Percentiles rank a stretch among this genome's conserved stretches.
Conservation (phyloP, 2,329 filamentous ascomycete species). For the Fonsecaea pedrosoi region DNA sequence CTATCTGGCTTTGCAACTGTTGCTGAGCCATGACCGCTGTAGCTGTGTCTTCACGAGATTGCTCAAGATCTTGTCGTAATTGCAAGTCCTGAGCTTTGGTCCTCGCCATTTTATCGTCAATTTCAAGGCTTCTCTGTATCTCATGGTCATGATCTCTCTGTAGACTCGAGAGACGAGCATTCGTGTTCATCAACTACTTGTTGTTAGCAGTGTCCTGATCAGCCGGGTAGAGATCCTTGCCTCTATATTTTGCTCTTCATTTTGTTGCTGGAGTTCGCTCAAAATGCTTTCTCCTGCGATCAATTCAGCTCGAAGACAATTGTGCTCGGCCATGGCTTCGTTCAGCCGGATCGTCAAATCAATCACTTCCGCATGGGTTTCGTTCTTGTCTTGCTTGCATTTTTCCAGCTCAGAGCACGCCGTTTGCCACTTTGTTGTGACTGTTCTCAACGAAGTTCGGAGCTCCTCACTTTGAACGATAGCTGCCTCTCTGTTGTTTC, state of each 20-base stretch:
- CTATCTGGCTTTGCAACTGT: slow-evolving; percentile 9
- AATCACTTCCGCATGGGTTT: slow-evolving; percentile 1
- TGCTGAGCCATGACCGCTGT: neutral
- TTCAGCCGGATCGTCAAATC: slow-evolving; percentile 7
- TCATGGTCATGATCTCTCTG: slow-evolving; percentile 14
- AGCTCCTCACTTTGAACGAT: slow-evolving; percentile 9
- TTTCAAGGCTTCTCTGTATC: neutral
- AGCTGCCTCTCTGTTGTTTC: slow-evolving; percentile 5
- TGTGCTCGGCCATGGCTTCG: slow-evolving; percentile 3
- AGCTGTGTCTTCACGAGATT: neutral
- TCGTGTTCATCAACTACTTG: slow-evolving; percentile 6
- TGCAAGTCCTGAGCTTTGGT: neutral
- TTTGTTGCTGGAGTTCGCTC: neutral
- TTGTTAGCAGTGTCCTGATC: slow-evolving; percentile 11
- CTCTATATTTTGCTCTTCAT: slow-evolving; percentile 13
- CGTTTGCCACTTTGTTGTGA: slow-evolving; percentile 20
- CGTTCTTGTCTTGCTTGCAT: slow-evolving; percentile 17
- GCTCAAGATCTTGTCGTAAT: slow-evolving; percentile 6
- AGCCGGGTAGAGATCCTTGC: neutral
- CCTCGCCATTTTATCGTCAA: slow-evolving; percentile 4
- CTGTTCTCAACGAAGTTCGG: neutral
- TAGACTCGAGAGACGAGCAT: slow-evolving; percentile 7
- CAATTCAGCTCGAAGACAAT: slow-evolving; percentile 14
- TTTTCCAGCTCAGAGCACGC: slow-evolving; percentile 19
- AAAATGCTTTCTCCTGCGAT: slow-evolving; percentile 3